phyloP scores from a whole-genome alignment of 371 early-diverging fungal genomes.

The Mucor piriformis region DNA sequence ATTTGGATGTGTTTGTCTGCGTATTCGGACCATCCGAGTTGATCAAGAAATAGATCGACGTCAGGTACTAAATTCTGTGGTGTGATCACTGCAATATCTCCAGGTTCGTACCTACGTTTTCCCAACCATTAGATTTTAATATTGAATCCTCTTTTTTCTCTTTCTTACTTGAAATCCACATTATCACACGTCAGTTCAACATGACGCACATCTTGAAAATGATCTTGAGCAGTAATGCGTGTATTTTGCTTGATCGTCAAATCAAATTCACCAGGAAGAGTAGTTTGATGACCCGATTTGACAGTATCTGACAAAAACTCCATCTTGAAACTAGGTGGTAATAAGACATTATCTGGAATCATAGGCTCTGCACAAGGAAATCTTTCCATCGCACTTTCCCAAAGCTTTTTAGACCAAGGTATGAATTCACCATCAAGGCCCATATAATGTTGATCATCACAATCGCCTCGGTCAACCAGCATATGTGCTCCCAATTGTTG shows the following conservation, averaged over 20 bases:
- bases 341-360: slow-evolving; percentile 60
- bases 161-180: slow-evolving; percentile 15
- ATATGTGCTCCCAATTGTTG: slow-evolving; percentile 86
- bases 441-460: slow-evolving; percentile 96
- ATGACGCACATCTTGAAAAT: slow-evolving; percentile 92
- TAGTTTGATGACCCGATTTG: too few species aligned
- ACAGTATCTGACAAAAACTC: slow-evolving; percentile 42
- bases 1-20: slow-evolving; percentile 70
- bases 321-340: slow-evolving; percentile 44
- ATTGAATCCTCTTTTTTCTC: too few species aligned
- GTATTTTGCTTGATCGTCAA: slow-evolving; percentile 51
- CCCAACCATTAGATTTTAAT: too few species aligned
- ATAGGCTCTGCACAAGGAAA: slow-evolving; percentile 53
- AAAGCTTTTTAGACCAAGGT: slow-evolving; percentile 81
- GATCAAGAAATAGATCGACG: slow-evolving; percentile 70
- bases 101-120: slow-evolving; percentile 62
- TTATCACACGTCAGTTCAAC: slow-evolving; percentile 52
- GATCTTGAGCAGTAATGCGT: slow-evolving; percentile 77
- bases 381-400: slow-evolving; percentile 62
- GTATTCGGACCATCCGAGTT: slow-evolving; percentile 70
- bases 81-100: slow-evolving; percentile 79
- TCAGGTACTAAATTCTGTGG: slow-evolving; percentile 75
- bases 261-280: slow-evolving; percentile 33
- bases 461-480: slow-evolving; percentile 80
- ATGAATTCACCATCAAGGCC: slow-evolving; percentile 89